Evolutionary conservation across 2,329 filamentous ascomycete genomes (phyloP).

Genomic region (Ophiostoma sp.): DNA sequence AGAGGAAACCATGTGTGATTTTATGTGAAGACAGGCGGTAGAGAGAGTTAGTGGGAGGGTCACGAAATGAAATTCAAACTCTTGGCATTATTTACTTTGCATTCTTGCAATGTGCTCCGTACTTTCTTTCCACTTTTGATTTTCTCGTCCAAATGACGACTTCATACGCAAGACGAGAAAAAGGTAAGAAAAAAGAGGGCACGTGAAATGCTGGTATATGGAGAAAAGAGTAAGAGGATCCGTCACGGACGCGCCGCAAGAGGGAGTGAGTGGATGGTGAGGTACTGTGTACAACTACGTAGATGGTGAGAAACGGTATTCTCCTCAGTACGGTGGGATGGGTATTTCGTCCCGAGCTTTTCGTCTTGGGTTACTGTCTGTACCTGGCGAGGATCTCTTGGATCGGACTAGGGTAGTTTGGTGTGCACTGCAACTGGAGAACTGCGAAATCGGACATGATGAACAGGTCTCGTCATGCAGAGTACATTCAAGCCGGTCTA

Average conservation of each 20-base stretch:
- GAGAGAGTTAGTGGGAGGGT: background rate
- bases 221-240: background rate
- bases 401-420: background rate
- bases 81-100: constrained; percentile 9
- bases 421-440: background rate
- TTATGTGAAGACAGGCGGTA: background rate
- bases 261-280: background rate
- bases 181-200: background rate
- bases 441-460: constrained; percentile 1
- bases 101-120: background rate
- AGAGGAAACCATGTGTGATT: background rate
- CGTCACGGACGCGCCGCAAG: background rate
- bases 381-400: background rate
- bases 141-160: background rate
- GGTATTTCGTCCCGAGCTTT: background rate
- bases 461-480: background rate
- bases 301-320: too few species aligned
- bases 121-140: background rate
- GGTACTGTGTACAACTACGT: too few species aligned
- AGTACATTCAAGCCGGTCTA: background rate
- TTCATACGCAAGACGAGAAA: background rate
- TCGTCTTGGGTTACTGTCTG: background rate
- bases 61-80: constrained; percentile 8
- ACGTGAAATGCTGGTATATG: background rate
- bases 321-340: background rate